Conservation (phyloP, 2,329 filamentous ascomycete genomes). For the Simplicillium sp. region DNA sequence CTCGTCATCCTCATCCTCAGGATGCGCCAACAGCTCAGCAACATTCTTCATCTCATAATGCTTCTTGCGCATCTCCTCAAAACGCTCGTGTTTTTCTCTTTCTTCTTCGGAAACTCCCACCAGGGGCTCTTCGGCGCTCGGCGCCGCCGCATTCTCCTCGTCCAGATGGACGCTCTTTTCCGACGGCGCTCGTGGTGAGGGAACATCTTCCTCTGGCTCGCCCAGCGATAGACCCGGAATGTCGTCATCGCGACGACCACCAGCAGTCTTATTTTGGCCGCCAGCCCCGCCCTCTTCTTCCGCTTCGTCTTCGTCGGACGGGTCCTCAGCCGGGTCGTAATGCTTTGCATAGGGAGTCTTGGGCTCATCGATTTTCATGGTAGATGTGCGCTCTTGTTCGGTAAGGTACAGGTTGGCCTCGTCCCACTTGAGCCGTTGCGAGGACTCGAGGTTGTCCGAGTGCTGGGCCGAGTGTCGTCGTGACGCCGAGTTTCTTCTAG, state of each 20-base stretch:
- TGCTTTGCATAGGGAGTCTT: slow-evolving; percentile 94
- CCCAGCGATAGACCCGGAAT: slow-evolving; percentile 89
- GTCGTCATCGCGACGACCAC: slow-evolving; percentile 51
- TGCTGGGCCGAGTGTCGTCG: slow-evolving; percentile 59
- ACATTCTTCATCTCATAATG: slow-evolving; percentile 99
- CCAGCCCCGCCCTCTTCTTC: slow-evolving; percentile 13
- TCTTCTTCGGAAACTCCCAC: slow-evolving; percentile 59
- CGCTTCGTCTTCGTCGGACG: slow-evolving; percentile 46
- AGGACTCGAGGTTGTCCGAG: slow-evolving; percentile 36
- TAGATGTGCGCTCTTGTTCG: slow-evolving; percentile 87
- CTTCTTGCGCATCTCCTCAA: slow-evolving; percentile 85
- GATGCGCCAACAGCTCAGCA: slow-evolving; percentile 73
- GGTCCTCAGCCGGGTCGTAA: slow-evolving; percentile 84
- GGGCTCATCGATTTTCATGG: slow-evolving; percentile 98
- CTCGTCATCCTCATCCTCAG: slow-evolving; percentile 54
- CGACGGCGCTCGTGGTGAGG: slow-evolving; percentile 25
- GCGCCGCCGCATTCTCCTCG: slow-evolving; percentile 44
- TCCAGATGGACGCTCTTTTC: slow-evolving; percentile 77
- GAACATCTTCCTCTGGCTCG: slow-evolving; percentile 68
- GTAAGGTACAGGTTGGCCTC: slow-evolving; percentile 96
- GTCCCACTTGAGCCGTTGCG: slow-evolving; percentile 89
- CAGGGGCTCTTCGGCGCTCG: slow-evolving; percentile 44
- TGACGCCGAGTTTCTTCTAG: slow-evolving; percentile 47
- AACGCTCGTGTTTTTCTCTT: slow-evolving; percentile 80
- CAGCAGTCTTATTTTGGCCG: slow-evolving; percentile 20